phyloP scores from a whole-genome alignment of 305 asterid species.

The Rubia peregrina region DNA sequence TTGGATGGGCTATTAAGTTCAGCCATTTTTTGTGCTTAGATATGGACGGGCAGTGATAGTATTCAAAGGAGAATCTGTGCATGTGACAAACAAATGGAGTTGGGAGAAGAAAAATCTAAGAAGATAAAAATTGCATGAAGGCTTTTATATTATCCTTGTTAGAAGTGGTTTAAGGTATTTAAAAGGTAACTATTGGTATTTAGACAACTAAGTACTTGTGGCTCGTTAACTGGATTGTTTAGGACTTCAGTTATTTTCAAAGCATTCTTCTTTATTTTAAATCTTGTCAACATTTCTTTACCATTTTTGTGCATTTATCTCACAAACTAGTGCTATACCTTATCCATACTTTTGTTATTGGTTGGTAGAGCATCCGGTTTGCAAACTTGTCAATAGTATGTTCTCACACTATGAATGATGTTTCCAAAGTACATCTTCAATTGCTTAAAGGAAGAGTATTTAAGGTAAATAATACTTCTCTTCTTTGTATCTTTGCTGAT shows the following conservation, averaged over 20 bases:
- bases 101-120: not conserved
- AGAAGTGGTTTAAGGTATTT: not conserved
- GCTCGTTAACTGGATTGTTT: not conserved
- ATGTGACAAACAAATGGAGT: not conserved
- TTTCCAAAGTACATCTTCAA: slow-evolving; percentile 40
- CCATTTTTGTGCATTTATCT: not conserved
- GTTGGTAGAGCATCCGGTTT: slow-evolving; percentile 37
- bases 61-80: not conserved
- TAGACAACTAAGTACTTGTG: not conserved
- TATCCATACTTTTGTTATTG: slow-evolving; percentile 11
- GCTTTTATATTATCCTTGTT: not conserved
- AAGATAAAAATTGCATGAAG: not conserved
- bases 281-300: not conserved
- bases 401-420: slow-evolving; percentile 46
- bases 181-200: not conserved
- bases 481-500: slow-evolving; percentile 3
- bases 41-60: not conserved
- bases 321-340: slow-evolving; percentile 7
- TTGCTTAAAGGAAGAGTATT: slow-evolving; percentile 32
- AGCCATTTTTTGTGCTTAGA: not conserved
- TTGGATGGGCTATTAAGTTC: not conserved
- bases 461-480: slow-evolving; percentile 22
- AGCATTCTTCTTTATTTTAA: not conserved
- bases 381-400: slow-evolving; percentile 50
- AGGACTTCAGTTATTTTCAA: not conserved